Base-by-base conservation (phyloP, 257 asterid species). In the Solanum lycopersicoides region DNA sequence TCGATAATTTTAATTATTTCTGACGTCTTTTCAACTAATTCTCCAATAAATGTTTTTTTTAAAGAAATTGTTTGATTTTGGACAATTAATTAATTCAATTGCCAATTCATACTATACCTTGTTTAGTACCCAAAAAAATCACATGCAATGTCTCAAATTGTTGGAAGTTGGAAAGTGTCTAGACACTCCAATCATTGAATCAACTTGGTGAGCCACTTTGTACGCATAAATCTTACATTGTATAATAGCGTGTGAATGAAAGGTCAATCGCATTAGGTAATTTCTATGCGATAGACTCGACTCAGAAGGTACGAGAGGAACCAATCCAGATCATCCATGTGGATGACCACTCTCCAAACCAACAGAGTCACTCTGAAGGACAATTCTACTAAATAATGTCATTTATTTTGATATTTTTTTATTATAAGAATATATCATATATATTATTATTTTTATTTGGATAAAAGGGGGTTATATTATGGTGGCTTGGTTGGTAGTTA, bases 81-180 rank as follows among this genome's bases (percentile, higher is more conserved):
- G 63, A 77, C 83, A 77, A 77, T 44, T 77, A 25, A 42, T 42
- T 0, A 76, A 71, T 71, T 32, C 77, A 11, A 79, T 25, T 79
- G 65, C 41, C 84, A 71, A 72, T 12, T 86, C 87, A 83, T 9
- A 60, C n/a, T 35, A 34, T 83, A 20, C 32, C 30, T 60, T 83
- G 66, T 44, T 74, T 68, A 30, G 75, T 45, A 20, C 76, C 25
- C 23, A 85, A 89, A 84, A n/a, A 12, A 30, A 63, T 80, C 85
- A 69, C 68, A 85, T 60, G 86, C 50, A 79, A 39, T 60, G 84
- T 79, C 73, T 80, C 44, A 83, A 60, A 77, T 53, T 53, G 90
- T 90, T 86, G 92, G 92, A 77, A 83, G 89, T 90, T 88, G 80
- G 35, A 76, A 68, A 66, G 90, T 89, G 86, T 82, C 20, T 82